Evolutionary conservation across 2,329 filamentous ascomycete genomes (phyloP).

Genomic region (Alternaria solani): DNA sequence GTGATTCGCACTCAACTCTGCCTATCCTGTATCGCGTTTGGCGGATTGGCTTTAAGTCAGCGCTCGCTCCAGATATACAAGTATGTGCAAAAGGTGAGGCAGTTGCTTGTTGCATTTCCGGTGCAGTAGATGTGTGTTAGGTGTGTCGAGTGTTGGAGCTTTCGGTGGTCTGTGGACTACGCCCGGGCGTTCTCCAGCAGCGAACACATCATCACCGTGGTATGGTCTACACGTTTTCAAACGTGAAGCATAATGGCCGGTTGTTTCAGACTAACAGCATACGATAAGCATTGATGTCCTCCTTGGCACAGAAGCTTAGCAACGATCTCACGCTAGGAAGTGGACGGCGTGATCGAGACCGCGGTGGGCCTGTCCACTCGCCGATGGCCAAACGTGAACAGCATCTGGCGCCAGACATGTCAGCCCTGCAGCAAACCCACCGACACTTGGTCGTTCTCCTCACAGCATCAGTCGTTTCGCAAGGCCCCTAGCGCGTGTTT

Average conservation of each 20-base stretch:
- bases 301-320: conserved; percentile 42
- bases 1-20: no score
- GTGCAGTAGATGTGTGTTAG: background rate
- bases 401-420: background rate
- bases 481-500: background rate
- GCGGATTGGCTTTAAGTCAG: no score
- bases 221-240: background rate
- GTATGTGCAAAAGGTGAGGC: no score
- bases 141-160: background rate
- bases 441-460: background rate
- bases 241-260: background rate
- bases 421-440: background rate
- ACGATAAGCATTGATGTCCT: conserved; percentile 32
- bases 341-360: conserved; percentile 15
- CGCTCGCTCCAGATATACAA: no score
- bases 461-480: background rate
- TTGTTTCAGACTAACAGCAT: conserved; percentile 11
- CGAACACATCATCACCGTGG: background rate
- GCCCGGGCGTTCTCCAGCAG: background rate
- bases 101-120: background rate
- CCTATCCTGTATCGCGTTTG: no score
- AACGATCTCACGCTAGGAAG: conserved; percentile 14
- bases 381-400: conserved; percentile 4
- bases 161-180: background rate
- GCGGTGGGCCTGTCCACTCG: conserved; percentile 1